A percentile compares a stretch with the other conserved stretches of the same genome.
These are phyloP conservation scores for Euphorbia schlechtendalii DNA, from an alignment of 441 rosid genomes.

Conservation along the genomic window DNA sequence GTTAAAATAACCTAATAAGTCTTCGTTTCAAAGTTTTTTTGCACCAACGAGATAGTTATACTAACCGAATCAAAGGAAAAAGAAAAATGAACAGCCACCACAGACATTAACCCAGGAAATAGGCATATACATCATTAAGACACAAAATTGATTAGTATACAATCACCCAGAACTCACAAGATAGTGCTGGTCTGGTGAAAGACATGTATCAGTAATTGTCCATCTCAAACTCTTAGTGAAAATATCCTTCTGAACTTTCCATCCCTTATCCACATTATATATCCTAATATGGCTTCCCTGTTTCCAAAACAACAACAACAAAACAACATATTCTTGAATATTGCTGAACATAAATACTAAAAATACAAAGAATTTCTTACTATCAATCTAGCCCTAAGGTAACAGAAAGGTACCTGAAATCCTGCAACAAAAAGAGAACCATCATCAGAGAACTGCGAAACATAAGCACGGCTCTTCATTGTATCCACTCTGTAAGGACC, in stretches of 20 bases:
- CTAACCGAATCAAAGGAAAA: too few species aligned
- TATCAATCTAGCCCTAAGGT: too few species aligned
- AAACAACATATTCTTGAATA: not conserved
- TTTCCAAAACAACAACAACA: conserved; percentile 2
- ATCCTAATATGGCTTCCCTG: conserved; percentile 71
- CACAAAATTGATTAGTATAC: not conserved
- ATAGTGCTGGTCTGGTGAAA: conserved; percentile 71
- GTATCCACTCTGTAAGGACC: conserved; percentile 55
- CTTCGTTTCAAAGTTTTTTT: not conserved
- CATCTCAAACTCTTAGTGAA: conserved; percentile 60
- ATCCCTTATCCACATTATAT: conserved; percentile 66
- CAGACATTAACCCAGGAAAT: not conserved
- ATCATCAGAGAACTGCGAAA: conserved; percentile 70
- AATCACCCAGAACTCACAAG: conserved; percentile 43
- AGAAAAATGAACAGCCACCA: not conserved
- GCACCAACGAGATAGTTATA: too few species aligned
- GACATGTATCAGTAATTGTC: conserved; percentile 83
- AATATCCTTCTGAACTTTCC: conserved; percentile 75
- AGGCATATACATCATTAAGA: not conserved
- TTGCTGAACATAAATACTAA: not conserved
- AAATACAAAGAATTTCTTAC: too few species aligned
- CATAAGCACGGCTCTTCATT: conserved; percentile 49
- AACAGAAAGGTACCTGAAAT: conserved; percentile 62
- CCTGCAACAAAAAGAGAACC: conserved; percentile 69
- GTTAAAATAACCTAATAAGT: not conserved